Percentiles rank a stretch among this genome's conserved stretches.
phyloP scores from a whole-genome alignment of 169 alveolate genomes.

The Cryptosporidium andersoni region DNA sequence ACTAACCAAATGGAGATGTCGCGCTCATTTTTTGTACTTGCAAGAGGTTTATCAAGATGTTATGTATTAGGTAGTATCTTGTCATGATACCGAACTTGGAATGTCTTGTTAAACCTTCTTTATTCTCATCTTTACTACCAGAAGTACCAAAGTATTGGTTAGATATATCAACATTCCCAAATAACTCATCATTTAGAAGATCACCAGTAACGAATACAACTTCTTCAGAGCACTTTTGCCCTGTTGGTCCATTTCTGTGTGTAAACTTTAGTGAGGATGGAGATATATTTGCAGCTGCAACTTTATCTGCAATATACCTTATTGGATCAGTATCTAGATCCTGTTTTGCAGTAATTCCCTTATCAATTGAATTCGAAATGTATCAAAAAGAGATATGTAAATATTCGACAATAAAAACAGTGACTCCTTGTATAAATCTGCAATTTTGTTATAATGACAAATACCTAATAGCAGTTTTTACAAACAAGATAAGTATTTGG shows the following conservation, averaged over 20 bases:
- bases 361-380: neutral
- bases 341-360: constrained; percentile 57
- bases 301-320: constrained; percentile 17
- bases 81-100: constrained; percentile 29
- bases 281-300: constrained; percentile 25
- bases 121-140: constrained; percentile 21
- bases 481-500: constrained; percentile 14
- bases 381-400: neutral
- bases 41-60: neutral
- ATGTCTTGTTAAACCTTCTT: constrained; percentile 21
- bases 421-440: too few relatives aligned
- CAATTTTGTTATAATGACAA: constrained; percentile 9
- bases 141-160: constrained; percentile 58
- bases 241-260: constrained; percentile 4
- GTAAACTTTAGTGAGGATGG: constrained; percentile 67
- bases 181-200: neutral
- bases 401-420: neutral
- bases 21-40: too few relatives aligned
- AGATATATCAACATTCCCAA: constrained; percentile 6
- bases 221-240: neutral
- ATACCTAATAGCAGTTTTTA: constrained; percentile 8
- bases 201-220: neutral
- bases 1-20: too few relatives aligned
- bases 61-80: neutral
- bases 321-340: constrained; percentile 45